Conservation (phyloP, 2,329 filamentous ascomycete genomes). For the Monilinia aucupariae region DNA sequence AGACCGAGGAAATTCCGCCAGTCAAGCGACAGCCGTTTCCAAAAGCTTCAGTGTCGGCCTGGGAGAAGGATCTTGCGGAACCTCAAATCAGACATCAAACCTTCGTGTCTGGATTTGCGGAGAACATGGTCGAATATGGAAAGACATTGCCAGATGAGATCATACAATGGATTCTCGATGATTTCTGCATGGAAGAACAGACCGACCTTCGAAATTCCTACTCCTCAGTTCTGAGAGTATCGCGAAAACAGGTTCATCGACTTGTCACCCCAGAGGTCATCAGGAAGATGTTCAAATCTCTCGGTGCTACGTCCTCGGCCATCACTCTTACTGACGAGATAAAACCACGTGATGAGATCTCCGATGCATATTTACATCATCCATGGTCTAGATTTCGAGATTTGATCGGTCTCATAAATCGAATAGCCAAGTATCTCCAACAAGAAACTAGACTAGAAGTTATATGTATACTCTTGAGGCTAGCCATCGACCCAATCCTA, state of each 20-base stretch:
- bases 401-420: conserved; percentile 25
- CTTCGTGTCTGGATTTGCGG: conserved; percentile 57
- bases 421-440: conserved; percentile 29
- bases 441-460: conserved; percentile 34
- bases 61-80: conserved; percentile 39
- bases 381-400: conserved; percentile 30
- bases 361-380: conserved; percentile 25
- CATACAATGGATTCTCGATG: conserved; percentile 59
- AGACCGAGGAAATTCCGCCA: conserved; percentile 21
- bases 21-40: conserved; percentile 30
- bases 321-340: conserved; percentile 31
- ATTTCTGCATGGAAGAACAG: conserved; percentile 52
- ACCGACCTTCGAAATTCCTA: conserved; percentile 56
- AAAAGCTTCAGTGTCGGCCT: conserved; percentile 18
- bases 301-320: conserved; percentile 52
- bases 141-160: conserved; percentile 55
- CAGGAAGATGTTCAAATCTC: conserved; percentile 48
- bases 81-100: conserved; percentile 50
- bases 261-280: conserved; percentile 44
- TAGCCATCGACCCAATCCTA: conserved; percentile 50
- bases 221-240: conserved; percentile 46
- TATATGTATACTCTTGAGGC: conserved; percentile 46
- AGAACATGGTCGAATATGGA: conserved; percentile 45
- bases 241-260: conserved; percentile 40
- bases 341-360: conserved; percentile 20